These are phyloP conservation scores for Solanum megistacrolobum DNA, from an alignment of 257 asterid species.

Conservation along the genomic window DNA sequence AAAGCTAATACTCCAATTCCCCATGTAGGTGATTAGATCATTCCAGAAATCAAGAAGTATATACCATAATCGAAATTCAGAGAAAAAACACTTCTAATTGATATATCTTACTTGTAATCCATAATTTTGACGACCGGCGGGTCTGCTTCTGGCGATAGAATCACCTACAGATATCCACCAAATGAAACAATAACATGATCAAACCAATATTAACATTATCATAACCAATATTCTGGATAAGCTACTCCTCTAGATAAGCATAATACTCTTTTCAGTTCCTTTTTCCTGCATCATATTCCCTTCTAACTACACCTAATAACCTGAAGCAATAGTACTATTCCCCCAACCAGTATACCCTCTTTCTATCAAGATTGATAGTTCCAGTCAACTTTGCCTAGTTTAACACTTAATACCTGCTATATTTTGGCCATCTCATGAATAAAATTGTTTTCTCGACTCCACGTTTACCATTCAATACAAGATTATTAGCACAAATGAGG, in stretches of 20 bases:
- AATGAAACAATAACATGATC: background rate
- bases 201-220: background rate
- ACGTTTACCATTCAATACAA: background rate
- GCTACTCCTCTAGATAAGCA: background rate
- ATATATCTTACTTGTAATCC: constrained; percentile 79
- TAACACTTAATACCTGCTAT: background rate
- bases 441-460: background rate
- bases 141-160: constrained; percentile 89
- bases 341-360: background rate
- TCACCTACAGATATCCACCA: constrained; percentile 45
- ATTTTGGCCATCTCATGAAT: background rate
- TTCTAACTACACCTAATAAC: background rate
- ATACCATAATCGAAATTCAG: background rate
- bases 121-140: constrained; percentile 91
- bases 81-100: background rate
- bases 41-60: background rate
- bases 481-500: background rate
- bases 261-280: background rate
- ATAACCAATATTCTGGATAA: background rate
- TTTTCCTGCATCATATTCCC: background rate
- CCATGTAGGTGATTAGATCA: background rate
- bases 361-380: background rate
- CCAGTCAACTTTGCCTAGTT: background rate
- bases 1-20: background rate
- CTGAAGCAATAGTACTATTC: background rate